Percentiles rank a stretch among this genome's conserved stretches.
Evolutionary conservation across 257 asterid species (phyloP).

Genomic region (Petrea volubilis): DNA sequence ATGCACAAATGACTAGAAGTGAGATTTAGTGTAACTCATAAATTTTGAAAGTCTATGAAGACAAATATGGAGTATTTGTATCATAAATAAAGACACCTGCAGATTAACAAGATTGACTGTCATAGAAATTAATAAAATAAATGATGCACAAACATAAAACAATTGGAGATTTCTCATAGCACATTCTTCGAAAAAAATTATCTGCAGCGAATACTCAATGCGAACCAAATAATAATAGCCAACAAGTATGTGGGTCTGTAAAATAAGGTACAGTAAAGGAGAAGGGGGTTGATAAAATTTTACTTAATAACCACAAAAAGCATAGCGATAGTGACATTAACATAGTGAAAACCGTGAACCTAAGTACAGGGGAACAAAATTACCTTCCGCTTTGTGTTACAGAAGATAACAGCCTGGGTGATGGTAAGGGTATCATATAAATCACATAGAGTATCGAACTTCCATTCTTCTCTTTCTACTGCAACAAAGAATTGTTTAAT

Average conservation of each 20-base stretch:
- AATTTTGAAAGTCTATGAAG: neutral
- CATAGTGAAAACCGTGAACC: neutral
- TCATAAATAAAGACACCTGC: neutral
- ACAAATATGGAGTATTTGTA: neutral
- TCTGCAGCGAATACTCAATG: neutral
- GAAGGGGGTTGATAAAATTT: neutral
- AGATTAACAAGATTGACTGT: neutral
- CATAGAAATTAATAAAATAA: neutral
- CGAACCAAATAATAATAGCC: neutral
- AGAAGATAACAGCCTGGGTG: constrained; percentile 96
- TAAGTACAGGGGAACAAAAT: neutral
- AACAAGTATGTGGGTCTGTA: too few species aligned
- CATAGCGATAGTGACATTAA: neutral
- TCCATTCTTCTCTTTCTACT: constrained; percentile 97
- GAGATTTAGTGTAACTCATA: neutral
- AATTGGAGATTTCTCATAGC: neutral
- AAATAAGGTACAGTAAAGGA: too few species aligned
- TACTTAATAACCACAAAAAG: neutral
- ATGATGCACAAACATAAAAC: neutral
- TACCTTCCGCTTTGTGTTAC: constrained; percentile 97
- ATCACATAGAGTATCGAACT: constrained; percentile 91
- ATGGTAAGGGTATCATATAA: constrained; percentile 94
- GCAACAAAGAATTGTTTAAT: constrained; percentile 98
- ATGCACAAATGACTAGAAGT: neutral
- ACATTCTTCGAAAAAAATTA: neutral